Evolutionary conservation across 129 eudicot species (phyloP).

Genomic region (Arctium lappa): DNA sequence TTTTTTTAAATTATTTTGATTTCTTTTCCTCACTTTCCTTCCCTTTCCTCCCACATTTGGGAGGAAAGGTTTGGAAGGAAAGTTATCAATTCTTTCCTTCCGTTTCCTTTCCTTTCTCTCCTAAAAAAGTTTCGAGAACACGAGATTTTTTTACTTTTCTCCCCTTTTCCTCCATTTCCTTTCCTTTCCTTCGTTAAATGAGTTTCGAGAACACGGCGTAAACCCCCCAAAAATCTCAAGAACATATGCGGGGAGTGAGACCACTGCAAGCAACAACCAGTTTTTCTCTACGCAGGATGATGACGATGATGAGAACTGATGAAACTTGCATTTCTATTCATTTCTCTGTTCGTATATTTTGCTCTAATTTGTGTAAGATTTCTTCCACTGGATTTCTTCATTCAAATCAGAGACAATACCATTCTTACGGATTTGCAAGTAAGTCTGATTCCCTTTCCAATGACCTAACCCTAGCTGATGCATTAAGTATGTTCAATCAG

Average conservation of each 20-base stretch:
- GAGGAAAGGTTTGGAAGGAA: too few species aligned
- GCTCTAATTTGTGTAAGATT: background rate
- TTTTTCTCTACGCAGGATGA: background rate
- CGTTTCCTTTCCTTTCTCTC: too few species aligned
- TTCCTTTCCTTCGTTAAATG: too few species aligned
- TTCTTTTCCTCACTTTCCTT: too few species aligned
- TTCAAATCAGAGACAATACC: background rate
- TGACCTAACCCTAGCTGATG: background rate
- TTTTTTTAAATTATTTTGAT: too few species aligned
- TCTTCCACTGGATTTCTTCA: background rate
- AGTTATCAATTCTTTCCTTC: too few species aligned
- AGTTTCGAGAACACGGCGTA: too few species aligned
- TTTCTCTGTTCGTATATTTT: background rate
- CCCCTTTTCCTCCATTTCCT: too few species aligned
- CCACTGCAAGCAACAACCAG: background rate
- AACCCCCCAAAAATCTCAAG: background rate
- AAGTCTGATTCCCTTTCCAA: background rate
- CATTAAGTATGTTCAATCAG: background rate
- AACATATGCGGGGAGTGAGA: background rate
- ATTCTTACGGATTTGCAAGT: background rate
- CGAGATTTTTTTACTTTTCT: too few species aligned
- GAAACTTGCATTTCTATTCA: background rate
- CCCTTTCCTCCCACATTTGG: too few species aligned
- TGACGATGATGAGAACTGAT: background rate
- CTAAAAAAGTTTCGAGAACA: too few species aligned